Conservation (phyloP, 192 early-diverging fungal species). For the Linnemannia hyalina region DNA sequence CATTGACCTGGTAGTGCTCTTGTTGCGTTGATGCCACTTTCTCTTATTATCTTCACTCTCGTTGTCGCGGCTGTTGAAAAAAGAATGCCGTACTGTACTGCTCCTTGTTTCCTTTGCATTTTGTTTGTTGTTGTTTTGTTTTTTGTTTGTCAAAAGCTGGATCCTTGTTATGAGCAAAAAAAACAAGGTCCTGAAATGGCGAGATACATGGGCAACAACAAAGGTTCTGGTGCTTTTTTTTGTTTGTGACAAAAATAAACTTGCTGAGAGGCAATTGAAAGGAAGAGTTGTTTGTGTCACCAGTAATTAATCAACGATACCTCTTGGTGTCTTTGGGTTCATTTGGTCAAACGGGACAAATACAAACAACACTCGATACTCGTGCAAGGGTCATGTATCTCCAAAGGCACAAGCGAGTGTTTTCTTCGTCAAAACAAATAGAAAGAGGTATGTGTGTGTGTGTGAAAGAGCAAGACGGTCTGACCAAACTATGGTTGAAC, state of each 20-base stretch:
- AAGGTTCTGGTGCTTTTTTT: not conserved
- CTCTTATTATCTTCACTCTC: not conserved
- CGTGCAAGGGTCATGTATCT: not conserved
- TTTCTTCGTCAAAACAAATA: not conserved
- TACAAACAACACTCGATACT: not conserved
- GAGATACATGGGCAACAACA: not conserved
- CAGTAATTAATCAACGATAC: not conserved
- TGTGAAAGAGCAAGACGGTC: not conserved
- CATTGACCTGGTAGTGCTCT: not conserved
- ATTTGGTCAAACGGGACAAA: not conserved
- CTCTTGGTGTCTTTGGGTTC: not conserved
- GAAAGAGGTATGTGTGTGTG: not conserved
- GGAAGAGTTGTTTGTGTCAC: not conserved
- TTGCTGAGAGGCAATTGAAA: not conserved
- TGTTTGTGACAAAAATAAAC: conserved; percentile 10
- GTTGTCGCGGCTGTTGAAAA: not conserved
- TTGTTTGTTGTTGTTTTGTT: not conserved
- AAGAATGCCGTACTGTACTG: not conserved
- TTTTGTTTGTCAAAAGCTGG: not conserved
- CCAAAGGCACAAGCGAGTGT: not conserved
- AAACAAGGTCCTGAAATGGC: not conserved
- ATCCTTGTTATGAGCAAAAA: not conserved
- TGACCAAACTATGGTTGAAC: not conserved
- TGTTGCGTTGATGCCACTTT: not conserved
- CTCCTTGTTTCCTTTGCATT: not conserved